Evolutionary conservation across 2,329 filamentous ascomycete genomes (phyloP), one percentile per base, ranked within the genome.

Genomic region (Elsinoe batatas): DNA sequence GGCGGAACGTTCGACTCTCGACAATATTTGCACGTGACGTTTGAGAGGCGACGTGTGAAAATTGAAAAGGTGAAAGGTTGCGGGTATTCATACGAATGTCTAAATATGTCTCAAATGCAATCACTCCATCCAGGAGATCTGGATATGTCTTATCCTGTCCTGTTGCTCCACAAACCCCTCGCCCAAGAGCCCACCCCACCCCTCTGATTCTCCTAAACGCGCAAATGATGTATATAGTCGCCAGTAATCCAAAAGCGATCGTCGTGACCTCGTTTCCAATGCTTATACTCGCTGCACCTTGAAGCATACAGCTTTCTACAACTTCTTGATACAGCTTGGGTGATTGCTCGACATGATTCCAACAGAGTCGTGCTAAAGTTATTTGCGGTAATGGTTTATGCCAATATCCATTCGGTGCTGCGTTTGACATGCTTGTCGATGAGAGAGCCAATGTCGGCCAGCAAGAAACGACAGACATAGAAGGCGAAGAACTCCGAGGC

Each of bases 401-500:
- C 72, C 59, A 85, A 71, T 54, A 96, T 90, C 91, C 91, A 98
- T 76, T 98, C 91, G 64, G 86, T 95, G 20, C 91, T 91, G 61
- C 91, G 82, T 77, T 98, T 98, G 69, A 98, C 85, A 66, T 93
- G 97, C 69, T 97, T 98, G 70, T 98, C 93, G 63, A 98, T 76
- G 74, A 98, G 77, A 67, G 93, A 70, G 37, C 83, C 80, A 59
- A 98, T 74, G 69, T 98, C 93, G 3, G 83, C 78, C 58, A 98
- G 75, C n/a, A 91, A 90, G 68, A 98, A 98, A 15, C 93, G 85
- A 71, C 91, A 96, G 26, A 98, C 80, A 69, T 93, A 97, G 71
- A 98, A 96, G 13, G 86, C 91, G 69, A 98, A 98, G 71, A 98
- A 98, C 71, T 98, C 93, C 33, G 91, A 88, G 6, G 91, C 93